Percentiles rank a stretch among this genome's conserved stretches.
phyloP scores from a whole-genome alignment of 192 early-diverging fungal species.

The Oehlia diaphana region DNA sequence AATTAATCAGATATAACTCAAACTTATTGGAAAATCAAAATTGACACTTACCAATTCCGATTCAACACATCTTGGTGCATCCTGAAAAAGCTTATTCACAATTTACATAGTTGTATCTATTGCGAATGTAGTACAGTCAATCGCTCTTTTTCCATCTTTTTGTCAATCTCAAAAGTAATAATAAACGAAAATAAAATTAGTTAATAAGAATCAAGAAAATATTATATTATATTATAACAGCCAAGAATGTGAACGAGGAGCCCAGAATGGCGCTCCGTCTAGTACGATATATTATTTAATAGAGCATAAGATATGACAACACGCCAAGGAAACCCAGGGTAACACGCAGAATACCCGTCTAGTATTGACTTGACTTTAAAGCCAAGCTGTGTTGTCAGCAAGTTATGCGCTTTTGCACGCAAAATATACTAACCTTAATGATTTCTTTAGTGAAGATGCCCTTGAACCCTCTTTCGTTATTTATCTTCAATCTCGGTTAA shows the following conservation, averaged over 20 bases:
- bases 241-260: constrained; percentile 16
- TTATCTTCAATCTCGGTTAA: too few species aligned
- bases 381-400: too few species aligned
- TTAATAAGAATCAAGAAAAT: neutral
- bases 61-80: too few species aligned
- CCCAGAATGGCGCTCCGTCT: neutral
- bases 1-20: too few species aligned
- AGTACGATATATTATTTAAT: constrained; percentile 25
- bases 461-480: too few species aligned
- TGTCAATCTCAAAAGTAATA: constrained; percentile 12
- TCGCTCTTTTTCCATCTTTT: constrained; percentile 7
- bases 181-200: neutral
- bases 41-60: too few species aligned
- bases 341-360: neutral
- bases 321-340: neutral
- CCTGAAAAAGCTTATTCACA: too few species aligned
- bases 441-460: too few species aligned
- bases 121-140: neutral
- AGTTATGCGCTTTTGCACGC: too few species aligned
- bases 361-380: constrained; percentile 13
- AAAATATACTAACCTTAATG: too few species aligned
- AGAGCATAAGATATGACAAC: constrained; percentile 30
- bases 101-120: too few species aligned
- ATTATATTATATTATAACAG: neutral
- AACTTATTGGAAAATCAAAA: too few species aligned